These are phyloP conservation scores for Sonneratia caseolaris DNA, from an alignment of 345 rosid genomes.

Conservation along the genomic window DNA sequence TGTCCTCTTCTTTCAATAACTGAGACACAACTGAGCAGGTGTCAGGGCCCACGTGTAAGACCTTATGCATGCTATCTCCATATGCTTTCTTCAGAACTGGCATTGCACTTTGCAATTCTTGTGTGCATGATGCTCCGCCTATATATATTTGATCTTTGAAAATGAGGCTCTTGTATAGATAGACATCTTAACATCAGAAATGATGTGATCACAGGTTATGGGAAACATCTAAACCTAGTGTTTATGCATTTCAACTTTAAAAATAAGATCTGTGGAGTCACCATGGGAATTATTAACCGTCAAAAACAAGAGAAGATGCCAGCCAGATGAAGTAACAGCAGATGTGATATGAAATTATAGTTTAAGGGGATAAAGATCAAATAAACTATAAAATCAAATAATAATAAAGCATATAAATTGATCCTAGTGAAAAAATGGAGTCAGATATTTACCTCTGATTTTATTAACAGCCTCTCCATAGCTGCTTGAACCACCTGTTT, in stretches of 20 bases:
- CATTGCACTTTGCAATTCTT: constrained; percentile 41
- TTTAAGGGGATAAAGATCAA: not conserved
- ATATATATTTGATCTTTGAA: not conserved
- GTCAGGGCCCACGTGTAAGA: constrained; percentile 59
- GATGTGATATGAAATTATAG: not conserved
- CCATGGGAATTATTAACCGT: not conserved
- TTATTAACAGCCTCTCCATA: constrained; percentile 35
- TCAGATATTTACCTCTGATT: constrained; percentile 32
- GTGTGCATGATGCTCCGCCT: constrained; percentile 52
- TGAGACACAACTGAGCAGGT: constrained; percentile 55
- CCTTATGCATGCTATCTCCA: constrained; percentile 55
- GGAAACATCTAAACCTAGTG: not conserved
- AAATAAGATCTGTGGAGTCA: not conserved
- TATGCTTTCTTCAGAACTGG: constrained; percentile 55
- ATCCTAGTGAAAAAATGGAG: not conserved
- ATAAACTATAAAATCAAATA: not conserved
- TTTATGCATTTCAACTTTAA: not conserved
- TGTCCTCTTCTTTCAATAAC: constrained; percentile 48
- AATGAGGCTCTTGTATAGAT: not conserved
- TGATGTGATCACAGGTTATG: not conserved
- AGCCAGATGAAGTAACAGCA: not conserved
- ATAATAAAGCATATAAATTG: not conserved
- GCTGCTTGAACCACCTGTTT: constrained; percentile 27
- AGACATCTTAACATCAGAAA: not conserved
- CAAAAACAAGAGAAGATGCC: not conserved